These are phyloP conservation scores for Lipomyces sp. DNA, from an alignment of 805 yeast genomes.

Conservation along the genomic window DNA sequence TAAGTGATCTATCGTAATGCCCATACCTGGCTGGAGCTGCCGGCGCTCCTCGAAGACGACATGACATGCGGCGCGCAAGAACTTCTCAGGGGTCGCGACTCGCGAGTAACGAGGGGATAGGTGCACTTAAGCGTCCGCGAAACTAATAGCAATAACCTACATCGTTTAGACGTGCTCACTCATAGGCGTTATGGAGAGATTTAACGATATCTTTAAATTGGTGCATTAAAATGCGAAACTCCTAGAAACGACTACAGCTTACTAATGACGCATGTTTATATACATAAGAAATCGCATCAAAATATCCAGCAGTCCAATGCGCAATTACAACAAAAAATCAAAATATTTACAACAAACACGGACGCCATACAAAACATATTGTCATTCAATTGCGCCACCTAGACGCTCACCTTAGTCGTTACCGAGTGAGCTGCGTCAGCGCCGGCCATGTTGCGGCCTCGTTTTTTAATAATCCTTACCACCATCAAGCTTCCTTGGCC, in stretches of 20 bases:
- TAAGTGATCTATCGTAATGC: slow-evolving; percentile 6
- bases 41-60: not conserved
- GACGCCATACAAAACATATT: not conserved
- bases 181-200: too few relatives aligned
- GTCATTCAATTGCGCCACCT: not conserved
- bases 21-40: not conserved
- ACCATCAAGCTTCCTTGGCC: not conserved
- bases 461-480: not conserved
- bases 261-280: too few relatives aligned
- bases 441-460: not conserved
- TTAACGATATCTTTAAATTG: not conserved
- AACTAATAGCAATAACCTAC: too few relatives aligned
- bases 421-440: not conserved
- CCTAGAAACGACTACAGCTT: too few relatives aligned
- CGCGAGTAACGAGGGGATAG: too few relatives aligned
- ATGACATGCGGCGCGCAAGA: too few relatives aligned
- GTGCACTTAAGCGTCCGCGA: too few relatives aligned
- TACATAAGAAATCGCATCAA: not conserved
- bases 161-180: too few relatives aligned
- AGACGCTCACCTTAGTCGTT: not conserved
- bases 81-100: too few relatives aligned
- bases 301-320: not conserved
- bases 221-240: not conserved
- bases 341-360: not conserved
- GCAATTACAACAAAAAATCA: not conserved